Base-by-base conservation (phyloP, 2,329 filamentous ascomycete genomes). In the Pseudomassariella vexata region DNA sequence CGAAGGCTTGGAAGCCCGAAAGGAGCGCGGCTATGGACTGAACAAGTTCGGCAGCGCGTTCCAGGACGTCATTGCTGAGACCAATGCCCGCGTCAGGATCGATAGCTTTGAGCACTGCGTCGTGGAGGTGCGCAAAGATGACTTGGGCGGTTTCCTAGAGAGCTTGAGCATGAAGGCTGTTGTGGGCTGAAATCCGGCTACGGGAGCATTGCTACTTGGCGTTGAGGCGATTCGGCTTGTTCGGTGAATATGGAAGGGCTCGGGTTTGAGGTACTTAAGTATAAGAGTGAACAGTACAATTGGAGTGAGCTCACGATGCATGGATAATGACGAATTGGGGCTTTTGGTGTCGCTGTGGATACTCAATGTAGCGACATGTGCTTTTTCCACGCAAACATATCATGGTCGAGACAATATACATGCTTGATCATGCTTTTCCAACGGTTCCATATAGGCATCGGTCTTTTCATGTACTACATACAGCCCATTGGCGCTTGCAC, bases 71-170 rank as follows among this genome's bases (percentile, higher is more conserved):
- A 85, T 95, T 3, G 76, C 82, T 31, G 87, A 95, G 66, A 96
- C 90, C 11, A 92, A 82, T 37, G 86, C 90, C 1, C 66, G 89
- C 11, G 88, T 96, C 14, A 70, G 88, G 38, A 94, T 95, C 53
- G 92, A 98, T 60, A 94, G 85, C 35, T 98, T 98, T 51, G 92
- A 98, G 60, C 86, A 95, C 56, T 94, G 87, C 50, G 92, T 96
- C 6, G 89, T 96, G 28, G 92, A 98, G 57, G 90, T 98, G n/a
- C 82, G 82, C 61, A 95, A 95, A 65, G 92, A 96, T 54, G 92
- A 96, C 59, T 63, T 98, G 18, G 78, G 79, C 11, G 86, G 82
- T 0, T 98, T 98, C 56, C 66, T 98, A 44, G 92, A 98, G 64
- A 82, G 82, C 35, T 59, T 98, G 53, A 95, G 89, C 60, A 82